Evolutionary conservation across 306 rosid genomes (phyloP).

Genomic region (Lathyrus tuberosus): DNA sequence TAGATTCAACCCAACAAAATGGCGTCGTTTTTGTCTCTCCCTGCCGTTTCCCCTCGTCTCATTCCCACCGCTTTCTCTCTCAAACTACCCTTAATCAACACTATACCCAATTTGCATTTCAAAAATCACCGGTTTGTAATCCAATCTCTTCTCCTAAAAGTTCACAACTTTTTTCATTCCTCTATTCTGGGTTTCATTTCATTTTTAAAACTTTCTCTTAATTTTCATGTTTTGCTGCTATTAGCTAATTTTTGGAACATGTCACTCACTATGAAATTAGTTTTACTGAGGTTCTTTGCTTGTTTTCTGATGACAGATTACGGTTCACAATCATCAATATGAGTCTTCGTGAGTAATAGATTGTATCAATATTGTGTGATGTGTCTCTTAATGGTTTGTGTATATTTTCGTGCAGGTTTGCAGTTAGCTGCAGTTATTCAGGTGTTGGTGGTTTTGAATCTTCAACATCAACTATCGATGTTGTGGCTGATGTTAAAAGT

Average conservation of each 20-base stretch:
- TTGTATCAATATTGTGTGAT: constrained; percentile 11
- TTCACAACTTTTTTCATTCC: neutral
- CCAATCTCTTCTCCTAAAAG: constrained; percentile 3
- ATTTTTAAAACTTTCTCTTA: neutral
- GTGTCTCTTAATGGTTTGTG: neutral
- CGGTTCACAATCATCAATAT: constrained; percentile 1
- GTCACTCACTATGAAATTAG: neutral
- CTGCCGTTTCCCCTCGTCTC: constrained; percentile 51
- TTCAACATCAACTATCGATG: constrained; percentile 67
- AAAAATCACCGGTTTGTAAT: constrained; percentile 53
- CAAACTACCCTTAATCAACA: constrained; percentile 39
- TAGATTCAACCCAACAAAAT: constrained; percentile 32
- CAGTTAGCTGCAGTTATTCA: constrained; percentile 64
- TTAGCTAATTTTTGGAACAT: constrained; percentile 1
- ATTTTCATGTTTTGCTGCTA: neutral
- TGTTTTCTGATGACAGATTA: constrained; percentile 5
- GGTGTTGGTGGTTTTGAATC: constrained; percentile 50
- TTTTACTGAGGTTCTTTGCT: constrained; percentile 5
- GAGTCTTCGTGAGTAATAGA: neutral
- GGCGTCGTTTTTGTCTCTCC: constrained; percentile 65
- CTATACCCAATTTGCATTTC: constrained; percentile 50
- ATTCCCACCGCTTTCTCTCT: constrained; percentile 39
- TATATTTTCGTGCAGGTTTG: constrained; percentile 49
- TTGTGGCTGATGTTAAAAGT: constrained; percentile 73
- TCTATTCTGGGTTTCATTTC: neutral